Conservation (phyloP, 345 rosid genomes). For the Linum trigynum region DNA sequence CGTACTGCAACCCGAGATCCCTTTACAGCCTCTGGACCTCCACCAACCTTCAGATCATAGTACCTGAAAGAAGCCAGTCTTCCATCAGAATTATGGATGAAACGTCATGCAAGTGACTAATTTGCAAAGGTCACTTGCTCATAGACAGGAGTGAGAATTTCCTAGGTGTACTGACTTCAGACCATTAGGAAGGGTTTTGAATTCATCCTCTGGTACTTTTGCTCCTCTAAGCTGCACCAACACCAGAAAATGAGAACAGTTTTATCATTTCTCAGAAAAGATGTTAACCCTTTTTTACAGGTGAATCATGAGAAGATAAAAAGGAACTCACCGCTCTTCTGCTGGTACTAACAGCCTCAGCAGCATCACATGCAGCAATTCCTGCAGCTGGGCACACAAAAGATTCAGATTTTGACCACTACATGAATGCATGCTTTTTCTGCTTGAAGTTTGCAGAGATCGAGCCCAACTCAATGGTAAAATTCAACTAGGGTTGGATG, state of each 20-base stretch:
- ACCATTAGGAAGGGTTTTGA: conserved; percentile 71
- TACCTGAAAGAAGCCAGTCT: conserved; percentile 39
- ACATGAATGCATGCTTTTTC: neutral
- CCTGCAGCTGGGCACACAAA: conserved; percentile 34
- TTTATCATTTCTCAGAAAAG: neutral
- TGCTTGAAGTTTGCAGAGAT: neutral
- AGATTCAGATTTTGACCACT: conserved; percentile 9
- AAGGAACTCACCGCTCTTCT: conserved; percentile 71
- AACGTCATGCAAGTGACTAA: neutral
- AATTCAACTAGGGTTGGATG: neutral
- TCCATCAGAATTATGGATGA: conserved; percentile 13
- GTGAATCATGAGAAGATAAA: neutral
- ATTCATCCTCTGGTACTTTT: conserved; percentile 79
- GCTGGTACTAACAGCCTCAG: conserved; percentile 87
- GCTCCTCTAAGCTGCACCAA: conserved; percentile 65
- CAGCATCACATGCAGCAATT: conserved; percentile 33
- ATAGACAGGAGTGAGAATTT: neutral
- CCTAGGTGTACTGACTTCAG: conserved; percentile 51
- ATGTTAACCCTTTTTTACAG: neutral
- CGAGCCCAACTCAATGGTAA: neutral
- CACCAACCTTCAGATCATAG: conserved; percentile 84
- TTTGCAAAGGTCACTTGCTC: neutral
- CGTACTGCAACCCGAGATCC: conserved; percentile 99
- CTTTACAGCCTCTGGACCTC: conserved; percentile 64
- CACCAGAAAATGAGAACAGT: conserved; percentile 11